A percentile compares a stretch with the other conserved stretches of the same genome.
These are phyloP conservation scores for Saccharomycodes ludwigii DNA, from an alignment of 805 yeast species.

Conservation along the genomic window DNA sequence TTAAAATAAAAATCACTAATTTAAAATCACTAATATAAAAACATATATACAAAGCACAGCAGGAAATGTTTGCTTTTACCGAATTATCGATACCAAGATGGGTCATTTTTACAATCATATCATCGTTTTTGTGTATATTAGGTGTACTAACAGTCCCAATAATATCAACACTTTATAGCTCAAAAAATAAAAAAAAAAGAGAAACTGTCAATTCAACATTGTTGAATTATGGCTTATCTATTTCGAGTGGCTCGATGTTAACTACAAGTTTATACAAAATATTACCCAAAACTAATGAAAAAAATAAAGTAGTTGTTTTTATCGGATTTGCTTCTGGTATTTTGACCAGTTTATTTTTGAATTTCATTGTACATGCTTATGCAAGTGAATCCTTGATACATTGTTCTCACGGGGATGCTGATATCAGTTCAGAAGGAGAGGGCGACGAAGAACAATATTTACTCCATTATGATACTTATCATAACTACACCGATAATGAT, in stretches of 20 bases:
- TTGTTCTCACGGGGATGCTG: slow-evolving; percentile 68
- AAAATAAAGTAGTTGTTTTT: slow-evolving; percentile 30
- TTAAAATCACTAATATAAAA: no score
- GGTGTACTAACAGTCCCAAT: slow-evolving; percentile 55
- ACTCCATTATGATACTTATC: slow-evolving; percentile 11
- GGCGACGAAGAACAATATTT: slow-evolving; percentile 12
- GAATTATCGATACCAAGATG: slow-evolving; percentile 16
- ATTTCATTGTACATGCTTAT: slow-evolving; percentile 52
- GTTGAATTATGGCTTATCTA: slow-evolving; percentile 60
- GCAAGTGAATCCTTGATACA: slow-evolving; percentile 80
- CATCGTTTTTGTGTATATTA: slow-evolving; percentile 56
- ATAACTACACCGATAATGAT: slow-evolving; percentile 9
- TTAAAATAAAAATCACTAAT: no score
- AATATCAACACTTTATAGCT: slow-evolving; percentile 11
- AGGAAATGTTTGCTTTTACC: no score
- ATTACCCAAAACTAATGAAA: slow-evolving; percentile 51
- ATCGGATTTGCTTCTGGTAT: slow-evolving; percentile 45
- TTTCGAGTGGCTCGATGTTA: slow-evolving; percentile 72
- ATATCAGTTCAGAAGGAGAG: slow-evolving; percentile 19
- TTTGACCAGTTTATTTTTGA: slow-evolving; percentile 43
- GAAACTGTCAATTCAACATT: slow-evolving; percentile 34
- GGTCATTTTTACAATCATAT: slow-evolving; percentile 32
- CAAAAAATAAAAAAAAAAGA: slow-evolving; percentile 7
- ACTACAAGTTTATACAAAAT: slow-evolving; percentile 69
- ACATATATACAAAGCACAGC: no score